Base-by-base conservation (phyloP, 306 rosid species). In the Gillenia trifoliata region DNA sequence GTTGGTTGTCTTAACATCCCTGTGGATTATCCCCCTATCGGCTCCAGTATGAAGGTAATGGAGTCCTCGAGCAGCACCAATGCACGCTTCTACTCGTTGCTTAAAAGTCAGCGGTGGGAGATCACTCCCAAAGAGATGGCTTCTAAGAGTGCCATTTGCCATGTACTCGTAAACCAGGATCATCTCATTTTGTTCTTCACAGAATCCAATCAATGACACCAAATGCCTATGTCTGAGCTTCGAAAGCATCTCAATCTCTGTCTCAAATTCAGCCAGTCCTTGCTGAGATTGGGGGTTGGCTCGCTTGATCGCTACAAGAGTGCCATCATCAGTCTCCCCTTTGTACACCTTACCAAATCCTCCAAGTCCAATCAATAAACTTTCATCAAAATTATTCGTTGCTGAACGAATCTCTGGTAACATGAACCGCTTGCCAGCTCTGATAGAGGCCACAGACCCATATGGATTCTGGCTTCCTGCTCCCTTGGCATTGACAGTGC, bases 171-270 rank as follows among this genome's bases (percentile, higher is more conserved):
- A 94, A 72, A 94, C 97, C 88, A 94, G 80, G 50, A 94, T 90
- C 99, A 94, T 94, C 87, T 94, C 99, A 73, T 83, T 89, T 34
- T 90, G 80, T 76, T 94, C 99, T 31, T 92, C 99, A 47, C 99
- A 94, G 83, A 88, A 94, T 20, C 99, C 99, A 47, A 92, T 90
- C 88, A 94, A 78, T 79, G 97, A 88, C 75, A 94, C 99, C 31
- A 94, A 80, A 82, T 94, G 99, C 71, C 95, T 83, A 55, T 94
- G 99, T 83, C 97, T 88, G 70, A 94, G 96, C 84, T 92, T 94
- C 2, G 98, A 94, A 60, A 94, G 99, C 98, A 92, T 92, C 84
- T 92, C 99, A n/a, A 94, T 94, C 86, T 94, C 99, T 0, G 98
- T 94, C 83, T 94, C 97, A 5, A 94, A 94, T 83, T 94, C 99